These are phyloP conservation scores for Chrysoporthe austroafricana DNA, from an alignment of 2,329 filamentous ascomycete species.

Conservation along the genomic window DNA sequence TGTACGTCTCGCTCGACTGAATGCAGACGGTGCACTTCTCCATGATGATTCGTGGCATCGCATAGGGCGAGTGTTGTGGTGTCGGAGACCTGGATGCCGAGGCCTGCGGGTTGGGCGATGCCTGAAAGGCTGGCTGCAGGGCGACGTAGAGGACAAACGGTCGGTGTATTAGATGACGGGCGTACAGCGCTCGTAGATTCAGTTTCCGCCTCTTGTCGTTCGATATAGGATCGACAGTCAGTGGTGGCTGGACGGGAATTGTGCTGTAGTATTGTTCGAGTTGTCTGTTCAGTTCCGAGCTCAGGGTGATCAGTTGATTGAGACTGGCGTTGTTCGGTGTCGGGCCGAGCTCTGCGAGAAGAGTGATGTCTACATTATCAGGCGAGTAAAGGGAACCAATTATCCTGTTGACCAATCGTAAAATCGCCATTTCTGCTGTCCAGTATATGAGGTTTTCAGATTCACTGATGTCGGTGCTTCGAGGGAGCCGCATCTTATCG, in stretches of 20 bases:
- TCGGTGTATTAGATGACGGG: conserved; percentile 70
- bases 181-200: conserved; percentile 73
- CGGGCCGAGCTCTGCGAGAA: conserved; percentile 29
- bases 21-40: conserved; percentile 42
- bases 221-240: conserved; percentile 60
- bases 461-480: conserved; percentile 38
- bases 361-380: conserved; percentile 33
- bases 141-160: conserved; percentile 52
- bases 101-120: conserved; percentile 12
- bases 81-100: conserved; percentile 18
- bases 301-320: conserved; percentile 38
- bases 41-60: conserved; percentile 36
- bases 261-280: conserved; percentile 44
- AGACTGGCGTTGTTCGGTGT: conserved; percentile 34
- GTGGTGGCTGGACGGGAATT: conserved; percentile 51
- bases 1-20: conserved; percentile 41
- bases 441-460: conserved; percentile 43
- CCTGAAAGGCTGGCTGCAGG: conserved; percentile 31
- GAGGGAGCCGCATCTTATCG: conserved; percentile 42
- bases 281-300: conserved; percentile 43
- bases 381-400: conserved; percentile 46
- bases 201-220: conserved; percentile 69
- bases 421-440: conserved; percentile 47
- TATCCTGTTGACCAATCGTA: conserved; percentile 47
- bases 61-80: conserved; percentile 3